Evolutionary conservation across 495 filamentous ascomycete species (phyloP).

Genomic region (Penicillium alfredii): DNA sequence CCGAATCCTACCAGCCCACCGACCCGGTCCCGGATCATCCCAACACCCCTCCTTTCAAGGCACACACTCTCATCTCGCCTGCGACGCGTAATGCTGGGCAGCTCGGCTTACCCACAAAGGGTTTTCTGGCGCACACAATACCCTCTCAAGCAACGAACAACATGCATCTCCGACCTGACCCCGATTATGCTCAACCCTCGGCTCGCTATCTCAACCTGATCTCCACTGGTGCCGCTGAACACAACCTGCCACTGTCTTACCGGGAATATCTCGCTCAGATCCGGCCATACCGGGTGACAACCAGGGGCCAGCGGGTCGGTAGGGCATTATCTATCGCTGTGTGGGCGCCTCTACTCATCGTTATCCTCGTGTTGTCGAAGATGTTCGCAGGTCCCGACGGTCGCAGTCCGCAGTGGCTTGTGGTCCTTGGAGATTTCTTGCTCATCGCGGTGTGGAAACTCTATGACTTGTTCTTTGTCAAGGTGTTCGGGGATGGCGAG

Average conservation of each 20-base stretch:
- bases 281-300: conserved; percentile 64
- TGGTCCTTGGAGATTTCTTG: conserved; percentile 36
- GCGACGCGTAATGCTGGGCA: conserved; percentile 14
- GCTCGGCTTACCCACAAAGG: not conserved
- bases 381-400: conserved; percentile 58
- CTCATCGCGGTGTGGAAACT: conserved; percentile 59
- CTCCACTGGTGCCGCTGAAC: conserved; percentile 67
- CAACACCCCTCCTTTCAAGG: conserved; percentile 40
- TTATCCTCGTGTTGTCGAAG: conserved; percentile 41
- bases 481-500: conserved; percentile 83
- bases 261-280: conserved; percentile 59
- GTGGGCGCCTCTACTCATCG: conserved; percentile 54
- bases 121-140: too few species aligned
- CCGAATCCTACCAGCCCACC: conserved; percentile 31
- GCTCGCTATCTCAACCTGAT: conserved; percentile 76
- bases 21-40: conserved; percentile 38
- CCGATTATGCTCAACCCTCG: conserved; percentile 72
- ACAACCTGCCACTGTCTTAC: conserved; percentile 70
- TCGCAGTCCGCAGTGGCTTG: conserved; percentile 60
- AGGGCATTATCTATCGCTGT: conserved; percentile 50
- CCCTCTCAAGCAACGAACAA: too few species aligned
- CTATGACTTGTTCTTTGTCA: conserved; percentile 66
- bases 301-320: conserved; percentile 58
- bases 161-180: conserved; percentile 51
- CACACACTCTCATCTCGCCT: conserved; percentile 57